Evolutionary conservation across 371 early-diverging fungal genomes (phyloP), one percentile per base, ranked within the genome.

Genomic region (Zopfochytrium polystomum): DNA sequence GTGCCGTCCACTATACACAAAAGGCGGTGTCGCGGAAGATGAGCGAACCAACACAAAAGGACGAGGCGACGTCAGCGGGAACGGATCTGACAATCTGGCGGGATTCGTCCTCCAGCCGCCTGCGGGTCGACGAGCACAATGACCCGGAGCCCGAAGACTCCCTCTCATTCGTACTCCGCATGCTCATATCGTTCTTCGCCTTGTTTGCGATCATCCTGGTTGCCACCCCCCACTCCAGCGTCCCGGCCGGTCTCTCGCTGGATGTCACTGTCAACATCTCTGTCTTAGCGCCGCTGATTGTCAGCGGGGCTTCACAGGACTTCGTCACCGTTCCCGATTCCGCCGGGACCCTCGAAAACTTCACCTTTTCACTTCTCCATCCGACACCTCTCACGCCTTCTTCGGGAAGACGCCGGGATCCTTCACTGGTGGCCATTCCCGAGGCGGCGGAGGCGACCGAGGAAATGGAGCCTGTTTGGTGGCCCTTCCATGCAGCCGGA

Each of bases 181-280:
- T 66, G 5, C 48, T 66, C 45, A 32, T 62, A 38, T 32, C 58
- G 3, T 47, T 62, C 46, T 60, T 66, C 48, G 62, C 62, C 44
- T 35, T 66, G 25, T 33, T 62, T 15, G 50, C 62, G 2, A 58
- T 66, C 45, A 42, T 60, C 22, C 30, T 66, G 32, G 46, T 59
- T 25, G 62, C 67, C 3, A 35, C 46, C 11, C 67, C 67, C 20
- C 53, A 38, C 30, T 13, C 57, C 0, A 51, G 35, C 32, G 27
- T 58, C 18, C 11, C 43, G 11, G 52, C 52, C 30, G 62, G 62
- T 18, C 31, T 57, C 22, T 35, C 58, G 2, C 49, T 66, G 23
- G 67, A 66, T 48, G 13, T 55, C 15, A 61, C 67, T 1, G 31
- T 66, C 29, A 66, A 66, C 42, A 20, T 66, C 20, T 61, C 67